Percentiles rank a stretch among this genome's conserved stretches.
Evolutionary conservation across 306 rosid species (phyloP).

Genomic region (Clitoria ternatea): DNA sequence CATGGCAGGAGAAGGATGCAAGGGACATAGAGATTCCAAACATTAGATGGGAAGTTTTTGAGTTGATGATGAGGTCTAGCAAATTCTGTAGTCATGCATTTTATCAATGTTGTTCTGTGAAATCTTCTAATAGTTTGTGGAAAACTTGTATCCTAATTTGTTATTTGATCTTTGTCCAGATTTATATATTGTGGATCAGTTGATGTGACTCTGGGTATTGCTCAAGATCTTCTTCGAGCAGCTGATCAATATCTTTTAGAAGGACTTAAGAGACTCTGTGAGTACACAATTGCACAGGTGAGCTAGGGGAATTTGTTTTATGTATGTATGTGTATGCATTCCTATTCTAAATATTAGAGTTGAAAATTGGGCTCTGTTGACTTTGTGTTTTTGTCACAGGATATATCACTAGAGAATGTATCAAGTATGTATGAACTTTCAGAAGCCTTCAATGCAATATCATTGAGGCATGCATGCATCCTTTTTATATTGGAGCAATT

Average conservation of each 20-base stretch:
- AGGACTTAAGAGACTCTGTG: conserved; percentile 95
- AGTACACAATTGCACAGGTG: conserved; percentile 94
- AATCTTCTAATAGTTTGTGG: conserved; percentile 26
- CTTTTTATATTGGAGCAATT: conserved; percentile 85
- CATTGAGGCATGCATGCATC: conserved; percentile 93
- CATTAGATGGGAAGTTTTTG: conserved; percentile 95
- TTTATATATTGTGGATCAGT: conserved; percentile 95
- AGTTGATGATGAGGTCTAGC: conserved; percentile 93
- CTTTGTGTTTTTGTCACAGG: conserved; percentile 43
- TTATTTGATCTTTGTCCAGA: conserved; percentile 40
- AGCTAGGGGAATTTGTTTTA: conserved; percentile 15
- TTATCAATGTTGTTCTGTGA: background rate
- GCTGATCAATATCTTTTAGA: conserved; percentile 99
- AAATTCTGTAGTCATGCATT: conserved; percentile 15
- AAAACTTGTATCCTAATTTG: conserved; percentile 14
- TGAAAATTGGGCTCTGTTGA: conserved; percentile 16
- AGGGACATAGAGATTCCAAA: conserved; percentile 98
- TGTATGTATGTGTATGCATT: background rate
- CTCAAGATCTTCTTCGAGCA: conserved; percentile 97
- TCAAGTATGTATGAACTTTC: conserved; percentile 96
- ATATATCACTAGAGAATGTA: conserved; percentile 83
- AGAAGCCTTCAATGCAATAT: conserved; percentile 88
- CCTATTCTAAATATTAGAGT: conserved; percentile 7
- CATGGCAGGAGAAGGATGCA: conserved; percentile 94
- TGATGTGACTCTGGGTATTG: conserved; percentile 75